phyloP scores from a whole-genome alignment of 805 yeast genomes.

The Torulaspora gathmanii region DNA sequence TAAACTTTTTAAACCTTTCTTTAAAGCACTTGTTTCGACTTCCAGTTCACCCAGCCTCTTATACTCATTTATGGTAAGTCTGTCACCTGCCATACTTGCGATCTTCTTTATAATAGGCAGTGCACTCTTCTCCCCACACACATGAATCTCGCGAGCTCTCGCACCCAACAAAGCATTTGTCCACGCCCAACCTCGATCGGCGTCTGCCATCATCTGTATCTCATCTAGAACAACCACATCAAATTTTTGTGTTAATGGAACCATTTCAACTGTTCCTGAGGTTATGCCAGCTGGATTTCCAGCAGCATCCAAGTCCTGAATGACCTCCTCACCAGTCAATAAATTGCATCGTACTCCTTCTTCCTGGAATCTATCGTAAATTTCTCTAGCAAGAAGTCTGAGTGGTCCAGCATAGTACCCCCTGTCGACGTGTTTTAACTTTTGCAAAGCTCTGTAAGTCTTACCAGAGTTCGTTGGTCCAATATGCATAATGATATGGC shows the following conservation, averaged over 20 bases:
- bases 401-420: slow-evolving; percentile 96
- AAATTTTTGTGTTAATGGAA: slow-evolving; percentile 58
- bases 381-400: slow-evolving; percentile 83
- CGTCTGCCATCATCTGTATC: slow-evolving; percentile 88
- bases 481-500: slow-evolving; percentile 85
- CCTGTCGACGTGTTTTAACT: slow-evolving; percentile 55
- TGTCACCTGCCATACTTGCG: slow-evolving; percentile 72
- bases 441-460: slow-evolving; percentile 74
- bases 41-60: slow-evolving; percentile 68
- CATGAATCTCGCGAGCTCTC: slow-evolving; percentile 75
- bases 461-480: slow-evolving; percentile 98
- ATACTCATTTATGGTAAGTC: slow-evolving; percentile 62
- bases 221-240: slow-evolving; percentile 94
- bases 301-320: slow-evolving; percentile 58
- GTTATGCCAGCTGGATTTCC: slow-evolving; percentile 74
- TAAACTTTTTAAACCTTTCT: slow-evolving; percentile 28
- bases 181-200: slow-evolving; percentile 88
- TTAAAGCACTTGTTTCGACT: slow-evolving; percentile 42
- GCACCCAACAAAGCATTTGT: slow-evolving; percentile 85
- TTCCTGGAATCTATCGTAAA: slow-evolving; percentile 71
- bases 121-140: slow-evolving; percentile 90
- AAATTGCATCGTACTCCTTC: slow-evolving; percentile 72
- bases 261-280: slow-evolving; percentile 92
- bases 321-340: slow-evolving; percentile 92
- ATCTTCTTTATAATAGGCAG: slow-evolving; percentile 61